A percentile compares a stretch with the other conserved stretches of the same genome.
phyloP scores from a whole-genome alignment of 192 early-diverging fungal species.

The Entophlyctis luteolus region DNA sequence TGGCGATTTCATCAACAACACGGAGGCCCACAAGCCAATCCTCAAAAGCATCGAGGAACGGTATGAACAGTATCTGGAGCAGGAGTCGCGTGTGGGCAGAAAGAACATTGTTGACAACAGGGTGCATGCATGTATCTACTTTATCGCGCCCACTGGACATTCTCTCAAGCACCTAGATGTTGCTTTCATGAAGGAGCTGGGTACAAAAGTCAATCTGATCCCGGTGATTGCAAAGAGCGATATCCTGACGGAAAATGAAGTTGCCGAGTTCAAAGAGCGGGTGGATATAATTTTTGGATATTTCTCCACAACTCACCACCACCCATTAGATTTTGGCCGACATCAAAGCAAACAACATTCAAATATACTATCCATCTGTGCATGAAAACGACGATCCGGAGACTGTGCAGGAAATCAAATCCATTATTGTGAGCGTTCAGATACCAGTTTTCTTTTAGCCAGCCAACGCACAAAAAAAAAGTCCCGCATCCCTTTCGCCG shows the following conservation, averaged over 20 bases:
- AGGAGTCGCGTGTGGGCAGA: constrained; percentile 65
- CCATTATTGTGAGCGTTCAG: constrained; percentile 64
- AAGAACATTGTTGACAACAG: constrained; percentile 62
- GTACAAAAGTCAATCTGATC: constrained; percentile 92
- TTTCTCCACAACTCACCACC: neutral
- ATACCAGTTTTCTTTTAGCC: neutral
- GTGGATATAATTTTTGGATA: constrained; percentile 18
- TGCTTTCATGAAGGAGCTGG: constrained; percentile 93
- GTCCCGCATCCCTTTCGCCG: constrained; percentile 57
- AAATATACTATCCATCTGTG: constrained; percentile 90
- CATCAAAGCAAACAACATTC: constrained; percentile 88
- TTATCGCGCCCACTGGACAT: constrained; percentile 97
- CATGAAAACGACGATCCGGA: constrained; percentile 96
- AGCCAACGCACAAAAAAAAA: neutral
- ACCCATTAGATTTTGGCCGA: constrained; percentile 80
- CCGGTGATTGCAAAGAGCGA: constrained; percentile 99
- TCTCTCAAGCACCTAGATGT: constrained; percentile 88
- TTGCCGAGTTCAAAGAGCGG: constrained; percentile 82
- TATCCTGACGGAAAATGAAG: constrained; percentile 86
- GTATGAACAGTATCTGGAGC: constrained; percentile 90
- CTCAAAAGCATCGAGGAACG: constrained; percentile 93
- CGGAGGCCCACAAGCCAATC: constrained; percentile 87
- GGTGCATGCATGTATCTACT: constrained; percentile 95
- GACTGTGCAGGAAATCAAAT: constrained; percentile 92
- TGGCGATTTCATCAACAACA: constrained; percentile 64